phyloP scores from a whole-genome alignment of 2,329 filamentous ascomycete species.

The Trichoderma polysporum region DNA sequence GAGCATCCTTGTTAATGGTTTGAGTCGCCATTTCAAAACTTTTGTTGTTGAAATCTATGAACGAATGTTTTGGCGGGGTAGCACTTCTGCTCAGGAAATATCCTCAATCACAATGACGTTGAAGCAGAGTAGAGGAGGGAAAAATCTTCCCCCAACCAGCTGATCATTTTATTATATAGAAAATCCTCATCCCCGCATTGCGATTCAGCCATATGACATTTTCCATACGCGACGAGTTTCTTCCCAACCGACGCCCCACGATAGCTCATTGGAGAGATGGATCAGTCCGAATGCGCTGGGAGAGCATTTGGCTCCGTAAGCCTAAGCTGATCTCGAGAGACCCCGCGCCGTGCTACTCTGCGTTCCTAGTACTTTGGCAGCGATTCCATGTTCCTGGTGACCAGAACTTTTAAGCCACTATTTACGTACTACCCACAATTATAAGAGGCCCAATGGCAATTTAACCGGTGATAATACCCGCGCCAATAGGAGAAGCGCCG shows the following conservation, averaged over 20 bases:
- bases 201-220: conserved; percentile 19
- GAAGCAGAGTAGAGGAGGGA: background rate
- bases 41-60: background rate
- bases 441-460: conserved; percentile 12
- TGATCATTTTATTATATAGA: conserved; percentile 2
- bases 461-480: conserved; percentile 19
- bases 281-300: background rate
- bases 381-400: background rate
- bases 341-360: conserved; percentile 16
- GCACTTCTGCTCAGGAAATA: background rate
- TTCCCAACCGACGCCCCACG: conserved; percentile 15
- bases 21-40: conserved; percentile 26
- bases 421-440: conserved; percentile 11
- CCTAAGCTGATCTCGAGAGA: background rate
- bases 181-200: conserved; percentile 16
- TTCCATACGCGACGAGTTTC: conserved; percentile 14
- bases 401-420: background rate
- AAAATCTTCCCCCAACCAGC: background rate
- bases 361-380: conserved; percentile 11
- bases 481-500: conserved; percentile 15
- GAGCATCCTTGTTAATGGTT: conserved; percentile 29
- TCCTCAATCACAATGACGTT: conserved; percentile 4
- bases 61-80: conserved; percentile 1
- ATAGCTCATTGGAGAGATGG: conserved; percentile 14
- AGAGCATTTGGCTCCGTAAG: background rate